phyloP scores from a whole-genome alignment of 116 monocot species.

The Iris pallida region DNA sequence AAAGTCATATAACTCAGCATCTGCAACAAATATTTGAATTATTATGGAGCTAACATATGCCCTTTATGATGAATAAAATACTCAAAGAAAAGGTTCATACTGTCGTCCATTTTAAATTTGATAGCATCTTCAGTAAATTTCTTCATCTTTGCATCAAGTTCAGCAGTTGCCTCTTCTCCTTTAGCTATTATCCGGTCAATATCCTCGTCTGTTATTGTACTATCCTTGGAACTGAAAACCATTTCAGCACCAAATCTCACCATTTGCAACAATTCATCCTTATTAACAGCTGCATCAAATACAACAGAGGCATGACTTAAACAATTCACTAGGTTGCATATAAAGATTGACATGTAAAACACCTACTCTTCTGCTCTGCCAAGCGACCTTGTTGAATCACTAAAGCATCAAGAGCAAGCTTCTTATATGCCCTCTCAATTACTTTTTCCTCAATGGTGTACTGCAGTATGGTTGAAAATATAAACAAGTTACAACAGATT shows the following conservation, averaged over 20 bases:
- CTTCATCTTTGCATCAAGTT: conserved; percentile 98
- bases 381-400: conserved; percentile 98
- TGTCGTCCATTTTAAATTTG: conserved; percentile 99
- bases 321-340: too few species aligned
- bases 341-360: neutral
- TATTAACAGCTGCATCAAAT: conserved; percentile 76
- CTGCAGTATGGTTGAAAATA: conserved; percentile 35
- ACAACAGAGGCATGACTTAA: conserved; percentile 5
- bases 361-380: conserved; percentile 93
- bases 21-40: too few species aligned
- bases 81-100: conserved; percentile 38
- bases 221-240: conserved; percentile 98
- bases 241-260: too few species aligned
- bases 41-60: too few species aligned
- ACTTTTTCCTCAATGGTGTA: conserved; percentile 98
- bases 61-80: neutral
- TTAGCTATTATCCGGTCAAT: conserved; percentile 97
- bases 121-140: conserved; percentile 98
- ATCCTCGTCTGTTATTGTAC: conserved; percentile 96
- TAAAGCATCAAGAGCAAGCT: conserved; percentile 97
- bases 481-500: neutral
- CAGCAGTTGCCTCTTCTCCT: conserved; percentile 97
- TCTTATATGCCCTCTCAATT: conserved; percentile 98
- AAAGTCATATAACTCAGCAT: conserved; percentile 89
- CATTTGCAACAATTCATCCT: conserved; percentile 97